A percentile compares a stretch with the other conserved stretches of the same genome.
phyloP scores from a whole-genome alignment of 306 rosid species.

The Prinsepia uniflora region DNA sequence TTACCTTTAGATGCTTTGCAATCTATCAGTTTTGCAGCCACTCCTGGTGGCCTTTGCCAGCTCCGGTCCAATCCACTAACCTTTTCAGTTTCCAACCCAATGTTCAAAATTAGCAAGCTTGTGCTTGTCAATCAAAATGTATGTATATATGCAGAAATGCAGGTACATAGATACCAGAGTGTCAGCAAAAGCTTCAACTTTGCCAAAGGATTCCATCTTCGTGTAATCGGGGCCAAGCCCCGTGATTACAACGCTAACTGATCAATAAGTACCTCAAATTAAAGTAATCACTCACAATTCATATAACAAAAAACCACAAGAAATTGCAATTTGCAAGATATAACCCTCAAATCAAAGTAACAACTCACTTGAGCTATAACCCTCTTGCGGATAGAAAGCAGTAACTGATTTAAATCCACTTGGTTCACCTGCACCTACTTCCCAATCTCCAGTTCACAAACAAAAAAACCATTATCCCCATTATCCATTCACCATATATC shows the following conservation, averaged over 20 bases:
- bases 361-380: conserved; percentile 60
- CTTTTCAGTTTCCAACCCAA: conserved; percentile 29
- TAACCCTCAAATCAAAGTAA: too few relatives aligned
- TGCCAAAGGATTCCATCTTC: conserved; percentile 89
- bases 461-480: not conserved
- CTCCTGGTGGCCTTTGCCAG: conserved; percentile 91
- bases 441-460: conserved; percentile 52
- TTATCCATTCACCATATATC: not conserved
- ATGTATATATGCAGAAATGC: not conserved
- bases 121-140: not conserved
- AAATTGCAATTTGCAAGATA: too few relatives aligned
- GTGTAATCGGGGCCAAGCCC: conserved; percentile 92
- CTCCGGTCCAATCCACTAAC: conserved; percentile 92
- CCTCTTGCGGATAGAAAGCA: conserved; percentile 73
- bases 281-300: not conserved
- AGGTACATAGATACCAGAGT: conserved; percentile 50
- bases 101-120: not conserved
- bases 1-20: conserved; percentile 68
- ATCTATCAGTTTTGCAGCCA: conserved; percentile 71
- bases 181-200: conserved; percentile 92
- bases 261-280: conserved; percentile 5
- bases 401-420: conserved; percentile 76
- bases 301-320: not conserved
- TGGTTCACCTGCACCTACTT: conserved; percentile 73
- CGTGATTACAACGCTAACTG: conserved; percentile 77